These are phyloP conservation scores for Debaryomyces castellii DNA, from an alignment of 805 yeast genomes.

Conservation along the genomic window DNA sequence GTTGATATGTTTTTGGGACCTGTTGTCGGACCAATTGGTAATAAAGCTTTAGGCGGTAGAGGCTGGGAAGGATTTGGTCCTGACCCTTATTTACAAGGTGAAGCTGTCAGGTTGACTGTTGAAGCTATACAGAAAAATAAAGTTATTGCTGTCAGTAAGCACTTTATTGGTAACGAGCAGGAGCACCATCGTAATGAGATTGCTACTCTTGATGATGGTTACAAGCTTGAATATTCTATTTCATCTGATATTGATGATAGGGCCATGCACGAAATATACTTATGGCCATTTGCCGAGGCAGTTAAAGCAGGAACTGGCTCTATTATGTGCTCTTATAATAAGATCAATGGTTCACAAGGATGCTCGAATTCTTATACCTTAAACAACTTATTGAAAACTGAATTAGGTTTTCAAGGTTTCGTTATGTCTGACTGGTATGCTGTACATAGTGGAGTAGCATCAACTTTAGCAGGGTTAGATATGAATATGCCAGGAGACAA, in stretches of 20 bases:
- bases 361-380: slow-evolving; percentile 59
- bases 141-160: slow-evolving; percentile 56
- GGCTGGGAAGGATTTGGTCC: slow-evolving; percentile 66
- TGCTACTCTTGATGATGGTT: slow-evolving; percentile 48
- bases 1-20: slow-evolving; percentile 59
- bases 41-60: slow-evolving; percentile 62
- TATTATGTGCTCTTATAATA: slow-evolving; percentile 61
- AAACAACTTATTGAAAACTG: slow-evolving; percentile 57
- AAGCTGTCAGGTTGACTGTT: slow-evolving; percentile 50
- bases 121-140: slow-evolving; percentile 59
- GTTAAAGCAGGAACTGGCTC: slow-evolving; percentile 60
- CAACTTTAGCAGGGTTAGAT: slow-evolving; percentile 60
- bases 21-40: slow-evolving; percentile 58
- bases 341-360: slow-evolving; percentile 55
- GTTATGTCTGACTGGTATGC: slow-evolving; percentile 72
- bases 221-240: slow-evolving; percentile 44
- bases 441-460: slow-evolving; percentile 54
- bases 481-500: slow-evolving; percentile 67
- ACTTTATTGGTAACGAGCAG: slow-evolving; percentile 61
- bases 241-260: slow-evolving; percentile 59
- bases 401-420: slow-evolving; percentile 65
- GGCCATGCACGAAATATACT: slow-evolving; percentile 58
- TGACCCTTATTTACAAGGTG: slow-evolving; percentile 62
- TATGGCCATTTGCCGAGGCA: slow-evolving; percentile 69
- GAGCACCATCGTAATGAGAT: slow-evolving; percentile 56